phyloP scores from a whole-genome alignment of 140 eudicot species.

The Oenanthe javanica region DNA sequence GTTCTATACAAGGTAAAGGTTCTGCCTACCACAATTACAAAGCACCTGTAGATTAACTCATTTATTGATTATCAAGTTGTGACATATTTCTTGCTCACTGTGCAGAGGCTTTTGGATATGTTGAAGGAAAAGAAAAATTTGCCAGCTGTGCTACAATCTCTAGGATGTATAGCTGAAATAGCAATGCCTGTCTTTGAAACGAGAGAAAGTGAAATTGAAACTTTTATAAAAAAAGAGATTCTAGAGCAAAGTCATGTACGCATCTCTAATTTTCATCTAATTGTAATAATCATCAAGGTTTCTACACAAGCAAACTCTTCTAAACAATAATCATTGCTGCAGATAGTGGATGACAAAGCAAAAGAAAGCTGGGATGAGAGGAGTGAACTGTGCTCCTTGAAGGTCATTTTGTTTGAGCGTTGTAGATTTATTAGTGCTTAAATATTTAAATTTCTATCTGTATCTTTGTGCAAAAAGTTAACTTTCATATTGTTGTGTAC shows the following conservation, averaged over 20 bases:
- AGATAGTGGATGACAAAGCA: conserved; percentile 44
- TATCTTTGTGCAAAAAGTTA: neutral
- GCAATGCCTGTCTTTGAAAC: conserved; percentile 99
- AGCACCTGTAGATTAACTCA: neutral
- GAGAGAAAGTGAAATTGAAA: conserved; percentile 73
- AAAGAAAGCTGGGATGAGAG: conserved; percentile 64
- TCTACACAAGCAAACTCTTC: conserved; percentile 6
- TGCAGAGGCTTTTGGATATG: conserved; percentile 87
- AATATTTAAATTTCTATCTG: neutral
- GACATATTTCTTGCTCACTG: conserved; percentile 15
- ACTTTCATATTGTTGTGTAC: neutral
- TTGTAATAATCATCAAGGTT: conserved; percentile 3
- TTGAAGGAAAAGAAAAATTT: conserved; percentile 69
- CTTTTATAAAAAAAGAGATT: conserved; percentile 59
- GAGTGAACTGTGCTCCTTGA: conserved; percentile 73
- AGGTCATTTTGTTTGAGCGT: conserved; percentile 41
- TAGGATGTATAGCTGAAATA: conserved; percentile 88
- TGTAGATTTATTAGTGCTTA: conserved; percentile 2
- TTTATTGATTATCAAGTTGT: conserved; percentile 9
- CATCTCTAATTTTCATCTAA: conserved; percentile 13
- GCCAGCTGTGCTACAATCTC: conserved; percentile 90
- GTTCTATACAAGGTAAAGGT: conserved; percentile 99
- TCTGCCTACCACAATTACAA: conserved; percentile 2
- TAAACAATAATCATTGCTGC: conserved; percentile 25
- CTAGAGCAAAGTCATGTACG: conserved; percentile 58